Conservation (phyloP, 352 stramenopile genomes). For the Pythium periplocum region DNA sequence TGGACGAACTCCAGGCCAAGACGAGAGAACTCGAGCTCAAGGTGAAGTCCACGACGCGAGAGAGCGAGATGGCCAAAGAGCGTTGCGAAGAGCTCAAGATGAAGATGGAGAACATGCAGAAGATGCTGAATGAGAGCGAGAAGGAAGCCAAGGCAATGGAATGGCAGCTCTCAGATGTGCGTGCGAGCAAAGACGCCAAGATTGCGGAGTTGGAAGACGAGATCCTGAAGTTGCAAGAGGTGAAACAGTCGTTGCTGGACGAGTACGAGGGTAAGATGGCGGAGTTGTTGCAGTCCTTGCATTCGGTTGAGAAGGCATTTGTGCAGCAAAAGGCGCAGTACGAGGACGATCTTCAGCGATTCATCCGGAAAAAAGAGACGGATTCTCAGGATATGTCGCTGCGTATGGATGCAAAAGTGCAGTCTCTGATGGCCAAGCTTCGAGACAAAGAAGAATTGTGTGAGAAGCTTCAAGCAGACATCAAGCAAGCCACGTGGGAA, state of each 20-base stretch:
- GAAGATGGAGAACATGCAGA: constrained; percentile 65
- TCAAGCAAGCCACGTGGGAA: constrained; percentile 64
- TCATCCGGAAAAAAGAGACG: constrained; percentile 40
- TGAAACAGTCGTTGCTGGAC: constrained; percentile 75
- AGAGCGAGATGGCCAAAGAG: constrained; percentile 35
- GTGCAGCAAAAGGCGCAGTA: constrained; percentile 81
- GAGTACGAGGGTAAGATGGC: constrained; percentile 86
- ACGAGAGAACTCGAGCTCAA: constrained; percentile 60
- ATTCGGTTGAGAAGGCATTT: constrained; percentile 79
- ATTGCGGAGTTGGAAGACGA: constrained; percentile 64
- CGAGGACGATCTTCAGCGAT: constrained; percentile 54
- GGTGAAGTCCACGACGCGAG: constrained; percentile 34
- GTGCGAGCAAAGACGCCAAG: constrained; percentile 46
- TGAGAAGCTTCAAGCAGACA: constrained; percentile 40
- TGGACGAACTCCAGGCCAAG: constrained; percentile 38
- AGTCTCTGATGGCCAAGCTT: constrained; percentile 37
- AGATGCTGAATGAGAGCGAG: constrained; percentile 50
- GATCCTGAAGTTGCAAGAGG: constrained; percentile 44
- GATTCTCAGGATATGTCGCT: constrained; percentile 10
- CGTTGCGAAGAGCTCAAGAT: constrained; percentile 48
- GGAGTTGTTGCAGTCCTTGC: constrained; percentile 72
- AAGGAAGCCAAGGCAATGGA: constrained; percentile 62
- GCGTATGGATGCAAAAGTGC: constrained; percentile 33
- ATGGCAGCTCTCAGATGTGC: constrained; percentile 65
- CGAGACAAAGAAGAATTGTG: constrained; percentile 43